Conservation (phyloP, 2,329 filamentous ascomycete species). For the Pseudogymnoascus sp. region DNA sequence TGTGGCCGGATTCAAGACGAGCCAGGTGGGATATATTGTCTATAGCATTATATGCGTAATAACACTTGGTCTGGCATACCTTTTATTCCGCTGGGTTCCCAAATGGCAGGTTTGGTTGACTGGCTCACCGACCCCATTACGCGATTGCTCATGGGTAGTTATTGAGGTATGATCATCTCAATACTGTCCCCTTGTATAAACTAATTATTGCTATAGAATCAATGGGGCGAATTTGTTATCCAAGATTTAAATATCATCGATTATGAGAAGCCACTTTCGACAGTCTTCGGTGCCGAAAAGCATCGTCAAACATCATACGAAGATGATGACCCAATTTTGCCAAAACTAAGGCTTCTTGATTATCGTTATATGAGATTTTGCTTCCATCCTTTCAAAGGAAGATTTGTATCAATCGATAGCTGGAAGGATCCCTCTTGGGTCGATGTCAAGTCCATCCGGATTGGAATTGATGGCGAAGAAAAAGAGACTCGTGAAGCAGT, state of each 20-base stretch:
- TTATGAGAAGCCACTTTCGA: conserved; percentile 49
- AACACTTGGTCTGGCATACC: conserved; percentile 70
- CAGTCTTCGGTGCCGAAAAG: conserved; percentile 63
- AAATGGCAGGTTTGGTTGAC: conserved; percentile 72
- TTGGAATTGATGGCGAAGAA: conserved; percentile 81
- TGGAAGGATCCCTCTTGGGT: conserved; percentile 95
- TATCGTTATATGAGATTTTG: conserved; percentile 93
- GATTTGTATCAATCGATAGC: conserved; percentile 74
- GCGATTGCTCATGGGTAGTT: conserved; percentile 81
- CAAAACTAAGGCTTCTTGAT: conserved; percentile 67
- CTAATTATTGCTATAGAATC: conserved; percentile 51
- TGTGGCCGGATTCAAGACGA: conserved; percentile 83
- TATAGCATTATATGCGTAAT: conserved; percentile 65
- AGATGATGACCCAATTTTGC: conserved; percentile 69
- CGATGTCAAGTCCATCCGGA: conserved; percentile 63
- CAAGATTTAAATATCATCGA: conserved; percentile 51
- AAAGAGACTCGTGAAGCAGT: conserved; percentile 74
- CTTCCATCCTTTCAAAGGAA: conserved; percentile 82
- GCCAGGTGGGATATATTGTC: conserved; percentile 53
- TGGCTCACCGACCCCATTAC: conserved; percentile 60
- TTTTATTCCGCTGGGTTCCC: conserved; percentile 84
- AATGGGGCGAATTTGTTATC: conserved; percentile 89
- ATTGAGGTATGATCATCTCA: conserved; percentile 51
- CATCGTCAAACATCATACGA: conserved; percentile 47
- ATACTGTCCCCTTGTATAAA: conserved; percentile 8